These are phyloP conservation scores for Pogostemon cablin DNA, from an alignment of 257 asterid genomes.

Conservation along the genomic window DNA sequence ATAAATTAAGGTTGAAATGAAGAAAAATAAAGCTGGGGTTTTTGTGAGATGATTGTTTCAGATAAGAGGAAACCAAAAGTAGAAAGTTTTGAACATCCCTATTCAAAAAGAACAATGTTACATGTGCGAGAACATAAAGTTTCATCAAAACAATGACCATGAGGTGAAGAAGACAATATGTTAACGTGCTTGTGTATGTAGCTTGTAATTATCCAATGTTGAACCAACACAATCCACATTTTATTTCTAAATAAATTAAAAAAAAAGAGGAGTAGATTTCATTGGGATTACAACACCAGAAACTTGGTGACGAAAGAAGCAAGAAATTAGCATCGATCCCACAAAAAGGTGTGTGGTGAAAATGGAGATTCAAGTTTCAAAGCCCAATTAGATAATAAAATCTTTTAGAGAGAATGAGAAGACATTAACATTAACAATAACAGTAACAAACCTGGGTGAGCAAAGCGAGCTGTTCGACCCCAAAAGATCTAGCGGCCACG, in stretches of 20 bases:
- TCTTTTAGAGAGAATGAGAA: too few relatives aligned
- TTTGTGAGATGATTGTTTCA: neutral
- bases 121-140: slow-evolving; percentile 35
- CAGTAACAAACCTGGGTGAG: slow-evolving; percentile 64
- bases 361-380: slow-evolving; percentile 27
- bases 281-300: slow-evolving; percentile 4
- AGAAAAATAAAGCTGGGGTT: neutral
- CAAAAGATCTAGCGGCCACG: slow-evolving; percentile 90
- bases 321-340: too few relatives aligned
- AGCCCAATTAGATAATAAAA: neutral
- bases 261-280: slow-evolving; percentile 18
- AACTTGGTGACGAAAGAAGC: too few relatives aligned
- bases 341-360: neutral
- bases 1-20: neutral
- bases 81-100: slow-evolving; percentile 38
- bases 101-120: slow-evolving; percentile 38
- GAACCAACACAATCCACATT: neutral
- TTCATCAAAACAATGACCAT: neutral
- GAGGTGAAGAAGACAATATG: neutral
- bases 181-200: neutral
- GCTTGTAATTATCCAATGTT: neutral
- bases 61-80: slow-evolving; percentile 49
- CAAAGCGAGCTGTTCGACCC: slow-evolving; percentile 83
- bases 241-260: neutral
- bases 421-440: neutral